Conservation (phyloP, 169 alveolate genomes). For the Cryptosporidium viatorum region DNA sequence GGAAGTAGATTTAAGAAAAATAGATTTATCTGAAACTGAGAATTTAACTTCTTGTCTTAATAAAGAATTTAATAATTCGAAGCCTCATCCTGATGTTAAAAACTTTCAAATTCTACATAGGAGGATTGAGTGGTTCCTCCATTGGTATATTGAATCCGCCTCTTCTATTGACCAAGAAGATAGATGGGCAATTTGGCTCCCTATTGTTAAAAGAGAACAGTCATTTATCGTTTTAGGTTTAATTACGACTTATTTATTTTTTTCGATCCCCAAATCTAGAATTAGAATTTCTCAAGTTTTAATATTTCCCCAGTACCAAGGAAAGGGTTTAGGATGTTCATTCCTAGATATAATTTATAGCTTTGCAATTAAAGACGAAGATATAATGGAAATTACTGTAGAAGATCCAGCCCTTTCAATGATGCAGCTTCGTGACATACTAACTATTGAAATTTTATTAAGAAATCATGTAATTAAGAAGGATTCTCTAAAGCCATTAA, state of each 20-base stretch:
- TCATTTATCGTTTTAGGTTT: slow-evolving; percentile 79
- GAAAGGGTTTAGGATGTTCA: slow-evolving; percentile 82
- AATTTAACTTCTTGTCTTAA: neutral
- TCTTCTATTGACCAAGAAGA: slow-evolving; percentile 76
- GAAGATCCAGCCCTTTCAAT: slow-evolving; percentile 85
- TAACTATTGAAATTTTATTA: slow-evolving; percentile 71
- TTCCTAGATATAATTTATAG: slow-evolving; percentile 81
- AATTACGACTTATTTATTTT: slow-evolving; percentile 83
- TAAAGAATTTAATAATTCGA: neutral
- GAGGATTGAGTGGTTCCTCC: slow-evolving; percentile 77
- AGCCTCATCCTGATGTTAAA: slow-evolving; percentile 37
- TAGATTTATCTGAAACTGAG: slow-evolving; percentile 21
- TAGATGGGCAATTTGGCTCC: slow-evolving; percentile 77
- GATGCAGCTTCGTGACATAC: slow-evolving; percentile 81
- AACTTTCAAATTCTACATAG: slow-evolving; percentile 65
- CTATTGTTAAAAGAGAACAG: slow-evolving; percentile 18
- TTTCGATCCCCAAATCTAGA: slow-evolving; percentile 81
- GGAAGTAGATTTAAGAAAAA: slow-evolving; percentile 10
- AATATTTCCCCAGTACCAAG: slow-evolving; percentile 82
- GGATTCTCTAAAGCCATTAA: slow-evolving; percentile 21
- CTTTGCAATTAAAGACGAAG: slow-evolving; percentile 80
- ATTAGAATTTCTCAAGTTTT: slow-evolving; percentile 83
- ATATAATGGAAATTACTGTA: slow-evolving; percentile 83
- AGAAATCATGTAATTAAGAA: slow-evolving; percentile 23
- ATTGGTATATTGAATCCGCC: slow-evolving; percentile 76